These are phyloP conservation scores for Saxophila tyrrhenica DNA, from an alignment of 495 filamentous ascomycete genomes.

Conservation along the genomic window DNA sequence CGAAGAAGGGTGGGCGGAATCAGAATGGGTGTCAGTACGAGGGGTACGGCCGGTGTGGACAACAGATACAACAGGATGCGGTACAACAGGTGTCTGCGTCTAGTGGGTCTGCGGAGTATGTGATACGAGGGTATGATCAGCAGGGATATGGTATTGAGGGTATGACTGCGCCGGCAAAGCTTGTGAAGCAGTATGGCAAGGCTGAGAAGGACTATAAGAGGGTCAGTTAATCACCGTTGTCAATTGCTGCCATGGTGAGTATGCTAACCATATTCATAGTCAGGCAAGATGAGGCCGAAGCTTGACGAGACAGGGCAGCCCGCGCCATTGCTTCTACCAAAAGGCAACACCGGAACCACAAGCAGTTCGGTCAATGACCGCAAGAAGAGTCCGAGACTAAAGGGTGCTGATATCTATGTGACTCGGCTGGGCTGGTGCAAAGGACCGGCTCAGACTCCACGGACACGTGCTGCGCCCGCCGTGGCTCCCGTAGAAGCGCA, in stretches of 20 bases:
- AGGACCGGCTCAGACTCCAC: not conserved
- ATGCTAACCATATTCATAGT: constrained; percentile 1
- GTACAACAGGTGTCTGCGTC: constrained; percentile 15
- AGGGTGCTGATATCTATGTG: constrained; percentile 44
- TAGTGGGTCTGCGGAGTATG: constrained; percentile 7
- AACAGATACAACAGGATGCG: constrained; percentile 24
- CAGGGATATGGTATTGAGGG: not conserved
- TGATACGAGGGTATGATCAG: not conserved
- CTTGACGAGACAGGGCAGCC: constrained; percentile 6
- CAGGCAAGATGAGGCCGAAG: constrained; percentile 10
- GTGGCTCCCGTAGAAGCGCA: too few relatives aligned
- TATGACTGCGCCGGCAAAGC: too few relatives aligned
- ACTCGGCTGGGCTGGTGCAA: constrained; percentile 30
- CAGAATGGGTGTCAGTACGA: constrained; percentile 10
- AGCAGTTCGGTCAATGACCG: constrained; percentile 26
- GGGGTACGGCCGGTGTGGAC: constrained; percentile 17
- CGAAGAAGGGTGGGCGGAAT: constrained; percentile 6
- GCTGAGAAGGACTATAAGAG: constrained; percentile 9
- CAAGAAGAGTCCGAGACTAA: constrained; percentile 35
- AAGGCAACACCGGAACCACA: constrained; percentile 12
- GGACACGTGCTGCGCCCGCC: not conserved
- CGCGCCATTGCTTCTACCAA: constrained; percentile 23
- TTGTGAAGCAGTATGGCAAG: too few relatives aligned
- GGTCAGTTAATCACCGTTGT: too few relatives aligned
- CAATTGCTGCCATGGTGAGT: too few relatives aligned